phyloP scores from a whole-genome alignment of 2,329 filamentous ascomycete species.

The Alternaria triticimaculans region DNA sequence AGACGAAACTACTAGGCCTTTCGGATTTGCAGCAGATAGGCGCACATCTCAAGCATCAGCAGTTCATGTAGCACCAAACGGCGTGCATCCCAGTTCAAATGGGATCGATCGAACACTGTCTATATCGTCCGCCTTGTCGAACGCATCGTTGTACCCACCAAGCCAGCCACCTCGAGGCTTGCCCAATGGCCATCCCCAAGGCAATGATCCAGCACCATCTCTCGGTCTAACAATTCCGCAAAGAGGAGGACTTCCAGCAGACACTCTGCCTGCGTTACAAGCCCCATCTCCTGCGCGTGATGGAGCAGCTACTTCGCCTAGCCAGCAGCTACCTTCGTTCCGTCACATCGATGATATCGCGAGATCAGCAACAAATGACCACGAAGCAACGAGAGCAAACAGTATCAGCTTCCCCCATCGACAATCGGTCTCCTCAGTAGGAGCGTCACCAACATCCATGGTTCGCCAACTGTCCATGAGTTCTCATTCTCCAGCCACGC shows the following conservation, averaged over 20 bases:
- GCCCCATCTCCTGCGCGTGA: slow-evolving; percentile 41
- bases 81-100: slow-evolving; percentile 7
- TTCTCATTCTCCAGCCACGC: slow-evolving; percentile 40
- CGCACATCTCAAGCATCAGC: slow-evolving; percentile 19
- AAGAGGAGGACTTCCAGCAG: slow-evolving; percentile 30
- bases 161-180: slow-evolving; percentile 25
- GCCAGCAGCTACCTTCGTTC: slow-evolving; percentile 43
- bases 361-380: slow-evolving; percentile 40
- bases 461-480: slow-evolving; percentile 43
- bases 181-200: slow-evolving; percentile 27
- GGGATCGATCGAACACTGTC: slow-evolving; percentile 8
- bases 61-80: slow-evolving; percentile 7
- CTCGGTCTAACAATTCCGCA: no score
- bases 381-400: slow-evolving; percentile 36
- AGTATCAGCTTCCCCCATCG: slow-evolving; percentile 40
- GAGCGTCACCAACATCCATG: slow-evolving; percentile 45
- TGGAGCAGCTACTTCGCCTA: slow-evolving; percentile 35
- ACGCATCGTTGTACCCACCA: slow-evolving; percentile 15
- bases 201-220: slow-evolving; percentile 16
- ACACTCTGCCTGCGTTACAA: slow-evolving; percentile 48
- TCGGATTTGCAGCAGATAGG: slow-evolving; percentile 13
- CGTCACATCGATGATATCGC: slow-evolving; percentile 44
- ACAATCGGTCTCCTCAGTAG: slow-evolving; percentile 46
- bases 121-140: slow-evolving; percentile 13
- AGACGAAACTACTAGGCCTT: slow-evolving; percentile 15